These are phyloP conservation scores for Parastagonospora nodorum DNA, from an alignment of 2,329 filamentous ascomycete genomes.

Conservation along the genomic window DNA sequence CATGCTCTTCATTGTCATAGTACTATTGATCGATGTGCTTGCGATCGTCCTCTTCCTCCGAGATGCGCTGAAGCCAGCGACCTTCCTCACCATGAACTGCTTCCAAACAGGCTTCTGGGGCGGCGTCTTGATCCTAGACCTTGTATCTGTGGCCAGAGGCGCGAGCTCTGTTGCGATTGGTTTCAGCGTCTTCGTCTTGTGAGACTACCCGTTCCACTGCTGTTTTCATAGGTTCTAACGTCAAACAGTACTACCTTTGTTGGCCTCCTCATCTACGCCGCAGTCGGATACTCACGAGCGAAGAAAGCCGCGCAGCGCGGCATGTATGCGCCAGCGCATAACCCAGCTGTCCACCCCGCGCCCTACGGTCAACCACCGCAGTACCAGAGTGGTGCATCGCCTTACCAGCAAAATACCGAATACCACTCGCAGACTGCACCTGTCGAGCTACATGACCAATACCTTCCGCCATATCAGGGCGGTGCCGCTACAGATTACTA, in stretches of 20 bases:
- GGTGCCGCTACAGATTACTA: conserved; percentile 29
- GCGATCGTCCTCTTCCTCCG: conserved; percentile 43
- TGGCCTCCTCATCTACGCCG: conserved; percentile 48
- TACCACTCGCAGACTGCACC: conserved; percentile 29
- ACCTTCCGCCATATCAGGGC: conserved; percentile 24
- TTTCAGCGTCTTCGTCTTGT: conserved; percentile 45
- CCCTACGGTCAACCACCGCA: conserved; percentile 14
- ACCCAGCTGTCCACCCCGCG: conserved; percentile 26
- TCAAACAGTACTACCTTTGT: conserved; percentile 40
- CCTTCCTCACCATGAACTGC: conserved; percentile 44
- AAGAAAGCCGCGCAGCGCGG: conserved; percentile 43
- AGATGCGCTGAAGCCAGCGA: conserved; percentile 35
- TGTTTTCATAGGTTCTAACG: conserved; percentile 7
- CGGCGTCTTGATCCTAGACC: conserved; percentile 37
- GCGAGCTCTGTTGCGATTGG: conserved; percentile 28
- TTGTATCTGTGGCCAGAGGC: conserved; percentile 30
- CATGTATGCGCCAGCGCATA: conserved; percentile 39
- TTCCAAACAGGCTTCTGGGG: conserved; percentile 45
- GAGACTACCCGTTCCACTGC: conserved; percentile 15
- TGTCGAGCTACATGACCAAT: conserved; percentile 21
- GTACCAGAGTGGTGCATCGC: conserved; percentile 17
- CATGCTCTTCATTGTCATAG: conserved; percentile 38
- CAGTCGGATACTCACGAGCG: conserved; percentile 40
- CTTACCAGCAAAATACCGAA: conserved; percentile 30
- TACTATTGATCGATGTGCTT: conserved; percentile 42